Conservation (phyloP, 2,329 filamentous ascomycete genomes). For the Fonsecaea monophora region DNA sequence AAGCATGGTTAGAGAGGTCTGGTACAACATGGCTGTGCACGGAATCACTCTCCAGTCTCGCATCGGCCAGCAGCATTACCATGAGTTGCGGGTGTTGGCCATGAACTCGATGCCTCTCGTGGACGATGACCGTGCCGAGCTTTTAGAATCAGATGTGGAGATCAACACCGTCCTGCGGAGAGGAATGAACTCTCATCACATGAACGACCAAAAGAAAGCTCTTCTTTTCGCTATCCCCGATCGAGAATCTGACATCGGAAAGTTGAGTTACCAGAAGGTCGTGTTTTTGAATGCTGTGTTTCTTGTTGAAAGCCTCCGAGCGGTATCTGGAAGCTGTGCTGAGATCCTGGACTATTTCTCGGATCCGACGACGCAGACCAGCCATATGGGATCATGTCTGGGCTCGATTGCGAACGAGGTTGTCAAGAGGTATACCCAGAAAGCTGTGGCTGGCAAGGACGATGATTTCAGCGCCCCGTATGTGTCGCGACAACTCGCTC, state of each 20-base stretch:
- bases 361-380: constrained; percentile 77
- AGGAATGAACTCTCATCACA: constrained; percentile 80
- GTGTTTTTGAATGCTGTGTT: constrained; percentile 92
- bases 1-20: constrained; percentile 82
- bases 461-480: constrained; percentile 88
- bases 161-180: constrained; percentile 90
- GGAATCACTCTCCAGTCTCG: constrained; percentile 80
- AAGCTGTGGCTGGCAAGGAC: constrained; percentile 73
- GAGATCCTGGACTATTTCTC: constrained; percentile 90
- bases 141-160: constrained; percentile 94
- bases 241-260: constrained; percentile 78
- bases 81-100: constrained; percentile 83
- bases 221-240: constrained; percentile 76
- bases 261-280: constrained; percentile 84
- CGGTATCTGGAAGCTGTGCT: constrained; percentile 85
- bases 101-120: constrained; percentile 86
- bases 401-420: constrained; percentile 69
- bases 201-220: constrained; percentile 78
- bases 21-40: constrained; percentile 97
- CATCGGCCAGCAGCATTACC: constrained; percentile 72
- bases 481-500: constrained; percentile 83
- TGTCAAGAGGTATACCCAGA: constrained; percentile 78
- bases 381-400: constrained; percentile 69
- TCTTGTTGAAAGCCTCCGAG: constrained; percentile 85
- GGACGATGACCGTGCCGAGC: constrained; percentile 84